Evolutionary conservation across 1,284 basidiomycete species (phyloP).

Genomic region (Fomitiporia mediterranea): DNA sequence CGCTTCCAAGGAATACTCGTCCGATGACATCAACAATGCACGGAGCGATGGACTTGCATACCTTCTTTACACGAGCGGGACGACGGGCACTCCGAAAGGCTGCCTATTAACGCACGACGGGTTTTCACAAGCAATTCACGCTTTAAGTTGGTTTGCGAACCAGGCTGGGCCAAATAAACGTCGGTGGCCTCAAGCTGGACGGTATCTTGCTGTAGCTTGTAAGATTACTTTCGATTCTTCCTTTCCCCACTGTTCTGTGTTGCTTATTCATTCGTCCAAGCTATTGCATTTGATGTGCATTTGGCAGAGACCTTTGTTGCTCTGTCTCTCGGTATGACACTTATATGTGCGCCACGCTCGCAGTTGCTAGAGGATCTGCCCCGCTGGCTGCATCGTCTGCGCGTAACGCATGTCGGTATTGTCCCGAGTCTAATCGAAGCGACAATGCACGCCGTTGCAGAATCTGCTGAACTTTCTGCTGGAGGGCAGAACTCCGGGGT

Average conservation of each 20-base stretch:
- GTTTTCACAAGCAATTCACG: conserved; percentile 39
- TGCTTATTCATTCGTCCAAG: conserved; percentile 23
- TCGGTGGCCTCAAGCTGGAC: conserved; percentile 13
- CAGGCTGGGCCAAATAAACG: conserved; percentile 19
- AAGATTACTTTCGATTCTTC: conserved; percentile 21
- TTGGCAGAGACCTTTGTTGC: conserved; percentile 42
- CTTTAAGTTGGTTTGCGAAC: conserved; percentile 37
- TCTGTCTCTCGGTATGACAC: conserved; percentile 41
- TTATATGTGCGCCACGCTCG: conserved; percentile 41
- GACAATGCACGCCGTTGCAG: conserved; percentile 39
- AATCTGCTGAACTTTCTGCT: conserved; percentile 13
- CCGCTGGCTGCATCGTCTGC: conserved; percentile 38
- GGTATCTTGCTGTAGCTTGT: conserved; percentile 44
- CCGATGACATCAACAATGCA: conserved; percentile 31
- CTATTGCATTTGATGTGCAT: conserved; percentile 50
- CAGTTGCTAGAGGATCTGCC: conserved; percentile 45
- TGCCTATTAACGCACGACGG: conserved; percentile 47
- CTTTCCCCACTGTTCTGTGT: background rate
- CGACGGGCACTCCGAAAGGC: conserved; percentile 54
- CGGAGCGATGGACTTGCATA: conserved; percentile 39
- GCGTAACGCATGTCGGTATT: conserved; percentile 47
- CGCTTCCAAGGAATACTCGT: conserved; percentile 8
- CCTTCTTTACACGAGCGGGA: conserved; percentile 52
- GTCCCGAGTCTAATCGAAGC: conserved; percentile 53
- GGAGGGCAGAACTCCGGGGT: conserved; percentile 17